These are phyloP conservation scores for Acidiella bohemica DNA, from an alignment of 495 filamentous ascomycete genomes.

Conservation along the genomic window DNA sequence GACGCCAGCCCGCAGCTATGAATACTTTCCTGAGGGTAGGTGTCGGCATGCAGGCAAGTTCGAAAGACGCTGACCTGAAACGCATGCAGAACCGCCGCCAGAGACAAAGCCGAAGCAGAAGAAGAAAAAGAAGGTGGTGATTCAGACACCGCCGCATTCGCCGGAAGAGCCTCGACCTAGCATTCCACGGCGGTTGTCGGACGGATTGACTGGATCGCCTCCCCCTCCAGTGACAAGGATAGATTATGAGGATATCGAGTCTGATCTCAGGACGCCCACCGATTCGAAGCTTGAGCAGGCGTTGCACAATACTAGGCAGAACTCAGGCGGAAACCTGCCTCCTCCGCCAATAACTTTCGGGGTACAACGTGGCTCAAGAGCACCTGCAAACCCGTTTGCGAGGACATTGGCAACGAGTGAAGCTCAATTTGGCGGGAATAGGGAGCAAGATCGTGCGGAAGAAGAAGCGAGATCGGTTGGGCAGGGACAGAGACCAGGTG, in stretches of 20 bases:
- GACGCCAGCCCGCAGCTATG: background rate
- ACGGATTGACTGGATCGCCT: conserved; percentile 5
- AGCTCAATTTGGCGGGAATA: conserved; percentile 10
- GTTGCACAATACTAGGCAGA: conserved; percentile 15
- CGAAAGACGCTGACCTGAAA: background rate
- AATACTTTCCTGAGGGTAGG: background rate
- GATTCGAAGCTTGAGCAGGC: conserved; percentile 16
- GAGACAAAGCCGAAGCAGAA: conserved; percentile 3
- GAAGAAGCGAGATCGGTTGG: background rate
- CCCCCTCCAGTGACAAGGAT: conserved; percentile 1
- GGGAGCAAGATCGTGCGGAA: background rate
- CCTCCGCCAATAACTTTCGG: background rate
- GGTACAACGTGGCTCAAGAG: conserved; percentile 1
- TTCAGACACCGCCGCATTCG: conserved; percentile 16
- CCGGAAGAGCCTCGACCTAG: conserved; percentile 9
- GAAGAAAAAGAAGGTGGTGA: conserved; percentile 18
- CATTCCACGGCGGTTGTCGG: conserved; percentile 11
- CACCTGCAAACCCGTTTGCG: conserved; percentile 26
- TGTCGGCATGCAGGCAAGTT: conserved; percentile 3
- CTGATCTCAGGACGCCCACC: conserved; percentile 7
- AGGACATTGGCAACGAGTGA: conserved; percentile 27
- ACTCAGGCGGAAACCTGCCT: conserved; percentile 4
- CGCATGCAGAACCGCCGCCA: background rate
- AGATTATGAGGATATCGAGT: conserved; percentile 8
- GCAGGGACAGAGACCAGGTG: background rate